These are phyloP conservation scores for Phascolomyces articulosus DNA, from an alignment of 371 early-diverging fungal genomes.

Conservation along the genomic window DNA sequence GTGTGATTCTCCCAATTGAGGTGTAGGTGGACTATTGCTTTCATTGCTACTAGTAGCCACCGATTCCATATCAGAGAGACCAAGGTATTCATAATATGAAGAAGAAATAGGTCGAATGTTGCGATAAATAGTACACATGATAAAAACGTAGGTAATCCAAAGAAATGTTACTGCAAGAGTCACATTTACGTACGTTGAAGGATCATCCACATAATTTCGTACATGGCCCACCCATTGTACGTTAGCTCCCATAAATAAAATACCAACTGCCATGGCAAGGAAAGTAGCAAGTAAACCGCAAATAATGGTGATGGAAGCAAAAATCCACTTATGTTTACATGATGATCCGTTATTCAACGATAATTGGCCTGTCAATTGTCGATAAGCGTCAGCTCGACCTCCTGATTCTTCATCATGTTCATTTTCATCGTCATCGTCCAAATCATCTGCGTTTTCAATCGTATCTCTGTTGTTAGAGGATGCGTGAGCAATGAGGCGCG, in stretches of 20 bases:
- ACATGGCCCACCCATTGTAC: slow-evolving; percentile 39
- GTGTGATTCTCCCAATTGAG: background rate
- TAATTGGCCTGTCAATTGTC: slow-evolving; percentile 17
- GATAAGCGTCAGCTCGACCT: slow-evolving; percentile 10
- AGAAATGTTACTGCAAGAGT: slow-evolving; percentile 37
- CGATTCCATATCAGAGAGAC: slow-evolving; percentile 15
- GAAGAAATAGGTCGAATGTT: slow-evolving; percentile 82
- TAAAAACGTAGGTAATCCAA: slow-evolving; percentile 40
- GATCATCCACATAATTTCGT: slow-evolving; percentile 36
- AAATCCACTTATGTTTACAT: slow-evolving; percentile 38
- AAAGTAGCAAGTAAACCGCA: slow-evolving; percentile 31
- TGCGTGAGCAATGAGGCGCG: slow-evolving; percentile 33
- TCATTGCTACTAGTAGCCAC: background rate
- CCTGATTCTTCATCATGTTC: slow-evolving; percentile 15
- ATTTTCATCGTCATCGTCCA: slow-evolving; percentile 22
- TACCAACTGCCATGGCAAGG: slow-evolving; percentile 36
- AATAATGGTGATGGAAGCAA: slow-evolving; percentile 38
- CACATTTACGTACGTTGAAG: slow-evolving; percentile 39
- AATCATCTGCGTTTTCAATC: slow-evolving; percentile 2
- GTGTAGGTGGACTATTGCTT: background rate
- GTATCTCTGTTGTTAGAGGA: slow-evolving; percentile 2
- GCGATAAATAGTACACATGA: slow-evolving; percentile 71
- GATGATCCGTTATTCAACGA: background rate
- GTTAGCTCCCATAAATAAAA: slow-evolving; percentile 43
- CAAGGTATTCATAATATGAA: slow-evolving; percentile 47